These are phyloP conservation scores for Boletus sp. DNA, from an alignment of 768 basidiomycete genomes.

Conservation along the genomic window DNA sequence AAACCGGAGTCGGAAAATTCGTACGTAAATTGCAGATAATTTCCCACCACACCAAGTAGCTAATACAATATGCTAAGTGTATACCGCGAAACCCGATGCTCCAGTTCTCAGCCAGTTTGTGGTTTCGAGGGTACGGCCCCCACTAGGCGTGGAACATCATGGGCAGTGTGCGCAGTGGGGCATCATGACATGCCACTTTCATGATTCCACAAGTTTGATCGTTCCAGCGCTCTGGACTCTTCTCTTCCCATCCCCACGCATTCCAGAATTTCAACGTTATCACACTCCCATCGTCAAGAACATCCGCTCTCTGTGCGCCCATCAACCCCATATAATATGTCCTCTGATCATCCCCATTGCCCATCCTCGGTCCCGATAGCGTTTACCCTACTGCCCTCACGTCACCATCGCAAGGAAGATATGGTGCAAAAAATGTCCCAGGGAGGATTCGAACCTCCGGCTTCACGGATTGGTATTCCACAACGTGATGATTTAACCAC, in stretches of 20 bases:
- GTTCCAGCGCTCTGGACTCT: neutral
- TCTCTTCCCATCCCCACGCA: neutral
- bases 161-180: no score
- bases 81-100: no score
- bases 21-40: conserved; percentile 16
- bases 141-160: no score
- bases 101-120: no score
- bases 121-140: no score
- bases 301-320: no score
- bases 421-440: conserved; percentile 22
- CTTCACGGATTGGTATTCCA: conserved; percentile 37
- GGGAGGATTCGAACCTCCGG: conserved; percentile 42
- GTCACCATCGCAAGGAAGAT: no score
- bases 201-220: no score
- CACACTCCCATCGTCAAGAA: no score
- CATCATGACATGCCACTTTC: no score
- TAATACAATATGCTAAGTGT: neutral
- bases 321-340: neutral
- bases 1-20: conserved; percentile 28
- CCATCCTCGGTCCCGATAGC: neutral
- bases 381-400: neutral
- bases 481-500: conserved; percentile 47
- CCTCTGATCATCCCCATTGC: neutral
- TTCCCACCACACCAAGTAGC: conserved; percentile 13
- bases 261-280: neutral